Evolutionary conservation across 805 yeast genomes (phyloP), one percentile per base, ranked within the genome.

Genomic region (Candida oleophila): DNA sequence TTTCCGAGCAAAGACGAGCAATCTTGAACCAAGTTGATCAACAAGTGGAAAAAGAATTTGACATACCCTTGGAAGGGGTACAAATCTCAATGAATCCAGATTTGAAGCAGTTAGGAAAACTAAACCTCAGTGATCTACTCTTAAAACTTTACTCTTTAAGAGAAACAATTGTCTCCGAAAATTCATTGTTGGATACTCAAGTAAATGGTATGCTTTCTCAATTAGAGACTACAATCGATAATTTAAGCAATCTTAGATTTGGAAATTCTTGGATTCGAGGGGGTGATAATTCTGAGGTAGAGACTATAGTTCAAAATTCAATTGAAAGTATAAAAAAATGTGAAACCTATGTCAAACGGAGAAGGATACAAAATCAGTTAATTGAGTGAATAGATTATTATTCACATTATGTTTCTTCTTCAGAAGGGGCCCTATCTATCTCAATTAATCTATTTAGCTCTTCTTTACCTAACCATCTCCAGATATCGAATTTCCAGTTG

Each of bases 401-500:
- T 25, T 25, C 30, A 28, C 22, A 7, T 19, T 42, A 35, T 12
- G 21, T 21, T 15, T 42, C 25, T n/a, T 22, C n/a, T 4, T 25
- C 34, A 16, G 16, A 9, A 39, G 16, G n/a, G 25, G 16, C 20
- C 25, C 7, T n/a, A 11, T 21, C 18, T 14, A 41, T 4, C 30
- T 25, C 30, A 33, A 15, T 15, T 33, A 14, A 33, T 8, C 7
- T 33, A 8, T 33, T 33, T 33, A 33, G 11, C 38, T 56, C 57
- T 9, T 65, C 71, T 5, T 60, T 54, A 0, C 80, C 82, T 4
- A 78, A 50, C 89, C 90, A 86, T 55, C 75, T 78, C 82, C 91
- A 89, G 0, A 82, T 86, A 49, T 90, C 95, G 59, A 83, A 94
- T 35, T 83, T 87, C 81, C 97, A 94, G 61, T 94, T 94, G 49